These are phyloP conservation scores for Solanum hybrid DNA, from an alignment of 305 asterid species.

Conservation along the genomic window DNA sequence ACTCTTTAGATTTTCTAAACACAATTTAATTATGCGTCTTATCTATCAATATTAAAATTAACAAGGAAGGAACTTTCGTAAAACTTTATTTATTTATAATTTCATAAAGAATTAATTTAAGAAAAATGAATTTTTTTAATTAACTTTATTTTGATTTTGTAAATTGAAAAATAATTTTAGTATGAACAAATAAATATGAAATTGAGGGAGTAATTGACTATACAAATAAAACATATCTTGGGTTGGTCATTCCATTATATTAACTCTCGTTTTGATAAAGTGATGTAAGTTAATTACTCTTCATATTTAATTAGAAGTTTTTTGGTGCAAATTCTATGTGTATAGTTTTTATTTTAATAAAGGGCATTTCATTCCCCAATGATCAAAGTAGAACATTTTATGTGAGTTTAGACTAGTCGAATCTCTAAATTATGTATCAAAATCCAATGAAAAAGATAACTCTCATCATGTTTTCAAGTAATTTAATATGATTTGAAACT, in stretches of 20 bases:
- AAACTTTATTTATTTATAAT: background rate
- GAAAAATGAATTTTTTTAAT: background rate
- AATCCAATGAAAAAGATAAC: background rate
- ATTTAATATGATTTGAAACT: background rate
- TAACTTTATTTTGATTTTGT: background rate
- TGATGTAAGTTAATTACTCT: background rate
- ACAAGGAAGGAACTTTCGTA: background rate
- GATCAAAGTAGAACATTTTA: background rate
- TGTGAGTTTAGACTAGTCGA: background rate
- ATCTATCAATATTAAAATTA: background rate
- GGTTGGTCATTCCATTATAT: background rate
- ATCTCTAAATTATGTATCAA: background rate
- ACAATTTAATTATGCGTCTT: background rate
- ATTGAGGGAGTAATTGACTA: background rate
- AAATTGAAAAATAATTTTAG: background rate
- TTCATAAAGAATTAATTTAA: background rate
- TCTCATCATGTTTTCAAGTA: background rate
- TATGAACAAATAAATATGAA: background rate
- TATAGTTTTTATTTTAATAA: background rate
- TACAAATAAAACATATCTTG: background rate
- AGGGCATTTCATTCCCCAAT: background rate
- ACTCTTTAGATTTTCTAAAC: background rate
- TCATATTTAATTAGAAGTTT: background rate
- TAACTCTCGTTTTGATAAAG: background rate
- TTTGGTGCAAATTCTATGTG: background rate